Evolutionary conservation across 768 basidiomycete species (phyloP), one percentile per base, ranked within the genome.

Genomic region (Lentinula boryana): DNA sequence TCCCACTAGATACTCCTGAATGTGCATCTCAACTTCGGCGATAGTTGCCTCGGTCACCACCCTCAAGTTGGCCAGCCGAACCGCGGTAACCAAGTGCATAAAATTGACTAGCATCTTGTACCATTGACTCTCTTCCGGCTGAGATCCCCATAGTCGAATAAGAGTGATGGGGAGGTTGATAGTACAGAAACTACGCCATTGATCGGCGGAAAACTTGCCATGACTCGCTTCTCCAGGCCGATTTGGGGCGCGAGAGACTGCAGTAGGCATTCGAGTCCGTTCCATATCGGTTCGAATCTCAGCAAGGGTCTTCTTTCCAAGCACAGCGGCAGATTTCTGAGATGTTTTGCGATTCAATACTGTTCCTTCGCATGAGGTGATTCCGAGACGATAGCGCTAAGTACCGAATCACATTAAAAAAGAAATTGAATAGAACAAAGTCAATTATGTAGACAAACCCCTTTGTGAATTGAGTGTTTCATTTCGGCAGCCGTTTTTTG

Each of bases 131-230:
- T 58, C 46, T 8, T 61, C 33, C 13, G 18, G n/a, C 18, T 61
- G 32, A 6, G 10, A 31, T 21, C 72, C 68, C 78, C 77, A 79
- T 0, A 78, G 66, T 1, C 72, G 66, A n/a, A 69, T 65, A 3
- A 79, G 64, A 1, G 76, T 73, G 18, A 23, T 23, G 23, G 23
- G 23, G 23, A 23, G 23, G 23, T 23, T 23, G 23, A 23, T 23
- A 23, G 23, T 66, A 18, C 73, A 70, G 7, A 75, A 60, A 0
- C 65, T 68, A 16, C 67, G 66, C 78, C 76, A 80, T 61, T 75
- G 60, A 46, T 75, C 52, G 8, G 46, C 46, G 16, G 8, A 8
- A 8, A 49, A 31, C 27, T 53, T 53, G 7, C 18, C 31, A 7
- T 70, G 64, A 0, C 50, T 43, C 4, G 66, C 54, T n/a, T 63